Base-by-base conservation (phyloP, 306 rosid genomes). In the Ammopiptanthus mongolicus region DNA sequence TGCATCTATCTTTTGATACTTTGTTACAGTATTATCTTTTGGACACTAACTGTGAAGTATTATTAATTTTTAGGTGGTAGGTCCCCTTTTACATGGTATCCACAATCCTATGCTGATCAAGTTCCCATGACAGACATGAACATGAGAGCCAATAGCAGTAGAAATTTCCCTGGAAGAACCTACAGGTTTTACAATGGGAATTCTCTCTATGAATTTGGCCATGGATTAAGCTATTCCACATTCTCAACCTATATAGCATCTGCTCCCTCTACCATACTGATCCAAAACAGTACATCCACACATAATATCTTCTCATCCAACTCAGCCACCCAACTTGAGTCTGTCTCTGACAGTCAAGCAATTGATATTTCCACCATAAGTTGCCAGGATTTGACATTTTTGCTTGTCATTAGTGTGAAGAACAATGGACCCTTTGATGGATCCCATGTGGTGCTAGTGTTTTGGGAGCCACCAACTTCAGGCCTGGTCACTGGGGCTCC, bases 81-180 rank as follows among this genome's bases (percentile, higher is more conserved):
- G 79, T 80, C 82, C 0, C 91, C 97, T 52, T 85, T 84, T 79
- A 88, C 97, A 74, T 91, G 97, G 94, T 91, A 91, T 69, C 94
- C 97, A 58, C 74, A 82, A 74, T 81, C 89, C 1, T 91, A 87
- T 41, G 84, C 42, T 12, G 94, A 91, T 53, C 77, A 85, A 82
- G 93, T 91, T 41, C 80, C 92, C 14, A 91, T 88, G 97, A 82
- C 87, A 71, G 90, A 91, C 74, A 91, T 91, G 97, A 91, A 88
- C 84, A 88, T 87, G 90, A 87, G 92, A 82, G 88, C 87, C 86
- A 87, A 88, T 73, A 46, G 37, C 15, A 75, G 88, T 1, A 76
- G 76, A 42, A 89, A 86, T 65, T 91, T 57, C 62, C 92, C 94
- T 0, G 91, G 94, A 48, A 91, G 95, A 83, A 89, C 97, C 44